Evolutionary conservation across 2,329 filamentous ascomycete genomes (phyloP), one percentile per base, ranked within the genome.

Genomic region (Cercospora nicotianae): DNA sequence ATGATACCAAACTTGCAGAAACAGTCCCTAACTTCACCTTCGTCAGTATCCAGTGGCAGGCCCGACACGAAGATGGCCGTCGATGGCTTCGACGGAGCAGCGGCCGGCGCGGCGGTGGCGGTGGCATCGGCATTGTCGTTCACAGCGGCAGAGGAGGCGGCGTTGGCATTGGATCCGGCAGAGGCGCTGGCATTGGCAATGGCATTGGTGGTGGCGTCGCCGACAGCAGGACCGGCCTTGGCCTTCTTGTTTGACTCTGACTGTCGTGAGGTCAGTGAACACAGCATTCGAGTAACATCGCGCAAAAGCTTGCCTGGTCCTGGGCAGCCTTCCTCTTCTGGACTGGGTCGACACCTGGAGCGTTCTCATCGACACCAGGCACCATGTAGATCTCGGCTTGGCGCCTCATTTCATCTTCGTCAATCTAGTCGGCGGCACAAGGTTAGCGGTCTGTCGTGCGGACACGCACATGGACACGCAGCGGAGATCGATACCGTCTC

Each of bases 1-100:
- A 99, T 94, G 72, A 98, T 91, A 68, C 94, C 94, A 76, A 88
- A 96, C 78, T 92, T 94, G 60, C 90, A 92, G 82, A 99, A 99
- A 30, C 92, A 84, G 26, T 93, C 87, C 72, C 91, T 86, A 16
- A 99, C 88, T 81, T 99, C 95, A 31, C 91, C 87, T 51, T 90
- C 83, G 0, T 90, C 92, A 53, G 88, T 90, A 78, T 98, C 92
- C 45, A 84, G 80, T 0, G 95, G 96, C 3, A 99, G 86, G 12
- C 91, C 92, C 4, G 93, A 96, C 59, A 97, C 91, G 81, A 94
- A 99, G 71, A 99, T 87, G 51, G 94, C 94, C 5, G 92, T 96
- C 79, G 97, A 42, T 33, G 67, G 63, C 59, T 60, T 66, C 33
- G 67, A 48, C 18, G 13, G 61, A 20, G 60, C 65, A 63, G 48